Base-by-base conservation (phyloP, 2,329 filamentous ascomycete genomes). In the Fusarium secorum region DNA sequence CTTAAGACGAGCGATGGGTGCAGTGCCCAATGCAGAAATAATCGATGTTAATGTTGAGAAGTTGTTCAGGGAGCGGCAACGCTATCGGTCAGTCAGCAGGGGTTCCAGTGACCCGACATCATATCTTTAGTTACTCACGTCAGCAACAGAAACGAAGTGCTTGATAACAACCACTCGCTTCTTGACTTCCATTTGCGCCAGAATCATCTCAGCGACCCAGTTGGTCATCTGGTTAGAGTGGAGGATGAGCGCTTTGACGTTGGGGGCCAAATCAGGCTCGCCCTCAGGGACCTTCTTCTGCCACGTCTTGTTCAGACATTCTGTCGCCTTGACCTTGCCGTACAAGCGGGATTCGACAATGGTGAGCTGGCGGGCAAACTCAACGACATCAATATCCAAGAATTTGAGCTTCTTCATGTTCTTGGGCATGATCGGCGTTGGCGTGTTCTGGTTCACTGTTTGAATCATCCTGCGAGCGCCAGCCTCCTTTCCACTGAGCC, bases 361-460 rank as follows among this genome's bases (percentile, higher is more conserved):
- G 0, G 96, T 99, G 69, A 99, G 86, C 81, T 99, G 96, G 51
- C 96, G 91, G n/a, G 96, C 96, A 81, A 99, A 98, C 79, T 99
- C 96, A 0, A 92, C 93, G 0, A 94, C 90, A 78, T 99, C 96
- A 74, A 99, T 98, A 78, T 99, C 96, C 60, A 98, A 84, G 83
- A 99, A 98, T 81, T 98, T 99, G 75, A 99, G 88, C 82, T 98
- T 99, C 88, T 96, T 98, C 94, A 99, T 97, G 80, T 98, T 98
- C 87, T 97, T 98, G 3, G 96, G 96, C 79, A 98, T 90, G 78
- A 98, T 98, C 2, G 96, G 94, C 38, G 92, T 85, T 7, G 96
- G 95, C 2, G 93, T 92, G 69, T 93, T 91, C 75, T 91, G 91
- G 78, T 90, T 95, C 70, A 96, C 85, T 1, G 94, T 98, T 69